These are phyloP conservation scores for Theileria annulata DNA, from an alignment of 169 alveolate genomes.

Conservation along the genomic window DNA sequence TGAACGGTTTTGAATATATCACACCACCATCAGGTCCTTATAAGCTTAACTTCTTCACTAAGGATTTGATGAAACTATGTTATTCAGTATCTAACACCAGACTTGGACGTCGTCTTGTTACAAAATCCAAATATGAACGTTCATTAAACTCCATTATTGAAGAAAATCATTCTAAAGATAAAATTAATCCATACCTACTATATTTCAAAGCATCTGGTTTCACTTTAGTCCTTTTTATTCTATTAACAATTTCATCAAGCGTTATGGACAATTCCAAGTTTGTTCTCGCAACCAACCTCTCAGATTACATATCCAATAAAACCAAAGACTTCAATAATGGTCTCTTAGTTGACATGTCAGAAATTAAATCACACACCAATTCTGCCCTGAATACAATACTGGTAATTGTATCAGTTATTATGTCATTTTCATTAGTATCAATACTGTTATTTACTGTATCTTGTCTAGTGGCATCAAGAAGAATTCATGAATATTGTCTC, in stretches of 20 bases:
- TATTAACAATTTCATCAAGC: not conserved
- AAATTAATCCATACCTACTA: constrained; percentile 12
- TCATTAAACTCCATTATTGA: not conserved
- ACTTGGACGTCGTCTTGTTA: constrained; percentile 12
- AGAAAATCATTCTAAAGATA: not conserved
- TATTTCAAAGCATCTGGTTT: not conserved
- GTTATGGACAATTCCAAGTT: constrained; percentile 23
- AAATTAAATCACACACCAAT: not conserved
- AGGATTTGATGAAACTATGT: not conserved
- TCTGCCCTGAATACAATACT: not conserved
- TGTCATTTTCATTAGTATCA: not conserved
- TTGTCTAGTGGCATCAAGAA: constrained; percentile 31
- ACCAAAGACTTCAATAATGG: not conserved
- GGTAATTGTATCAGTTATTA: not conserved
- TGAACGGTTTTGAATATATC: no score
- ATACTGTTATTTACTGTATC: not conserved
- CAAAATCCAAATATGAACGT: not conserved
- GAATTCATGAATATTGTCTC: constrained; percentile 34
- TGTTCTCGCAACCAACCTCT: constrained; percentile 15
- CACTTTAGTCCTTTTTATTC: not conserved
- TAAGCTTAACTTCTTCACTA: not conserved
- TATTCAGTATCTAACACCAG: constrained; percentile 5
- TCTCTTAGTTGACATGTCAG: not conserved
- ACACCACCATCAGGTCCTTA: not conserved
- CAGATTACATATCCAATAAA: constrained; percentile 1